Evolutionary conservation across 345 rosid genomes (phyloP).

Genomic region (Aurinia saxatilis): DNA sequence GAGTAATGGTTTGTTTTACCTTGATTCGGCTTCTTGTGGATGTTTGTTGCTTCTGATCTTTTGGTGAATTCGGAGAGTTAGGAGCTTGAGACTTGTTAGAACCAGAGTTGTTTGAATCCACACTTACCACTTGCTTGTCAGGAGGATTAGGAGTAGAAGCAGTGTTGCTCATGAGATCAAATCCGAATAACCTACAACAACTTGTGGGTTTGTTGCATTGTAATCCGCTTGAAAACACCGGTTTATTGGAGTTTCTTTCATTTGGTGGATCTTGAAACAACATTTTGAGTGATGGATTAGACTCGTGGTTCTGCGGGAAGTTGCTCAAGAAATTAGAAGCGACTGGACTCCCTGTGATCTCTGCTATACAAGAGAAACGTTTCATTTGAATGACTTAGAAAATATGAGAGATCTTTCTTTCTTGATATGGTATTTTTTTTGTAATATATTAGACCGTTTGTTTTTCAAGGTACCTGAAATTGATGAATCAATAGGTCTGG

Average conservation of each 20-base stretch:
- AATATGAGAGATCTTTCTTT: background rate
- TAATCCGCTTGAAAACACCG: constrained; percentile 9
- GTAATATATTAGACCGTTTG: background rate
- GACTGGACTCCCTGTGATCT: constrained; percentile 38
- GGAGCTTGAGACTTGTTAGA: constrained; percentile 30
- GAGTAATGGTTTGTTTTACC: constrained; percentile 31
- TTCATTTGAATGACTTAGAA: background rate
- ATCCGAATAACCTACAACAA: constrained; percentile 57
- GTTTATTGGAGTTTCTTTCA: constrained; percentile 33
- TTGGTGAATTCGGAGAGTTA: constrained; percentile 16
- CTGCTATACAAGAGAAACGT: constrained; percentile 21
- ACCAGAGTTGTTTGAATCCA: constrained; percentile 21
- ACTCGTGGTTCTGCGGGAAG: constrained; percentile 33
- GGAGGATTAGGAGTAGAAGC: constrained; percentile 10
- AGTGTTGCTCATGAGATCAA: constrained; percentile 39
- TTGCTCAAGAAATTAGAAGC: constrained; percentile 41
- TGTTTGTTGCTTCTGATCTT: constrained; percentile 36
- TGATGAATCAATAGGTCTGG: constrained; percentile 40
- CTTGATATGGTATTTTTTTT: background rate
- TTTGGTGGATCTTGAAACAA: constrained; percentile 33
- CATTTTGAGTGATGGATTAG: constrained; percentile 22
- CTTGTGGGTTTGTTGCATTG: constrained; percentile 32
- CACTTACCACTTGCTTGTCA: constrained; percentile 27
- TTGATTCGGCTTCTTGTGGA: constrained; percentile 57
- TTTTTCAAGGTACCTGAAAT: constrained; percentile 33